Percentiles rank a stretch among this genome's conserved stretches.
Conservation (phyloP, 441 rosid species). For the Jatropha podagrica region DNA sequence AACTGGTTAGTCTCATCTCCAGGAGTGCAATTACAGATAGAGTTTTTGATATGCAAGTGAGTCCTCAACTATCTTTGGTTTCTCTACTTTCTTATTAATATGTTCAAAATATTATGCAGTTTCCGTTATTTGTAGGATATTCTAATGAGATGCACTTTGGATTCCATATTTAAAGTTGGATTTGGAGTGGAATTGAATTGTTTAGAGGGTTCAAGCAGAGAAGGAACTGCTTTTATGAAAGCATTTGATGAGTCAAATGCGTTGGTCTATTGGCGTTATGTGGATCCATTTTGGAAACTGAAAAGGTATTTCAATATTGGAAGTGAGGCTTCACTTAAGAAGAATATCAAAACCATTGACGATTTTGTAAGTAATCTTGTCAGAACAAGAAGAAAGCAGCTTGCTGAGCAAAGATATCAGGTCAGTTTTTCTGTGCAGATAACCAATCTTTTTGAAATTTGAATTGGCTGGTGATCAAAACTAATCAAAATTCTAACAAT, state of each 20-base stretch:
- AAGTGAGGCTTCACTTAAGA: constrained; percentile 53
- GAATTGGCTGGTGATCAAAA: background rate
- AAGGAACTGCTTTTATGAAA: constrained; percentile 51
- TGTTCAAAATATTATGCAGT: too few relatives aligned
- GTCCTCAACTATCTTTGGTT: constrained; percentile 12
- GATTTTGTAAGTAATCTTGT: constrained; percentile 50
- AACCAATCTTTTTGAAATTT: background rate
- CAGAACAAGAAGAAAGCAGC: constrained; percentile 41
- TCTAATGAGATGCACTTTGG: constrained; percentile 63
- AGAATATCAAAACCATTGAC: constrained; percentile 45
- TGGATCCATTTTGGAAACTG: constrained; percentile 71
- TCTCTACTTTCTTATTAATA: too few relatives aligned
- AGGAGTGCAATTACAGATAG: constrained; percentile 30
- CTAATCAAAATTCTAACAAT: background rate
- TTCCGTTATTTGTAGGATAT: constrained; percentile 37
- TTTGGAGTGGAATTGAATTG: constrained; percentile 74
- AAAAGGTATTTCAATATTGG: constrained; percentile 57
- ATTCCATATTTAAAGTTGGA: constrained; percentile 80
- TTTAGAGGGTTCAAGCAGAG: constrained; percentile 52
- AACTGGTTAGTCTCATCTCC: constrained; percentile 41
- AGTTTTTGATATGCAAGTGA: constrained; percentile 65
- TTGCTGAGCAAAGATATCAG: constrained; percentile 13
- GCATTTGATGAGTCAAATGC: constrained; percentile 76
- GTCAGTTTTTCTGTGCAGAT: constrained; percentile 28
- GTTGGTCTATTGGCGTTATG: constrained; percentile 41